These are phyloP conservation scores for Aspergillus felis DNA, from an alignment of 2,329 filamentous ascomycete species.

Conservation along the genomic window DNA sequence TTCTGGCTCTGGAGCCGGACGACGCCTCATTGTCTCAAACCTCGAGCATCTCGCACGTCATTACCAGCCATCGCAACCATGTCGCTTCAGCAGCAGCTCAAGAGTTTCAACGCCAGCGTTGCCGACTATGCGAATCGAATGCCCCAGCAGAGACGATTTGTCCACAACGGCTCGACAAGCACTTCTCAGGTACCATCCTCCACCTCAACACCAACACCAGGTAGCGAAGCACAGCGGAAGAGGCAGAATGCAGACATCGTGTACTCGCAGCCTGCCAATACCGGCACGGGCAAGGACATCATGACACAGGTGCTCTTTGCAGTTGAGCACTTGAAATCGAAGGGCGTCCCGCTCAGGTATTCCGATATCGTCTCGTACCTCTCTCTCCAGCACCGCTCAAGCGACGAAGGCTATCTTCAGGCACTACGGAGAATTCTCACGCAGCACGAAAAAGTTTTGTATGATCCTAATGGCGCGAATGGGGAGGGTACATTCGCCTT, in stretches of 20 bases:
- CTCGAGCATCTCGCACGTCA: neutral
- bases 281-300: slow-evolving; percentile 72
- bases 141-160: slow-evolving; percentile 49
- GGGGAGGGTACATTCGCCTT: slow-evolving; percentile 77
- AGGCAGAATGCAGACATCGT: slow-evolving; percentile 53
- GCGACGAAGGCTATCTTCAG: slow-evolving; percentile 56
- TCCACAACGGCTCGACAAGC: slow-evolving; percentile 56
- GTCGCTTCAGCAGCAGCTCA: slow-evolving; percentile 64
- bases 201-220: slow-evolving; percentile 28
- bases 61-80: slow-evolving; percentile 38
- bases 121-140: slow-evolving; percentile 63
- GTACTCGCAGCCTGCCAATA: slow-evolving; percentile 74
- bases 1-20: slow-evolving; percentile 11
- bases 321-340: slow-evolving; percentile 73
- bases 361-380: slow-evolving; percentile 76
- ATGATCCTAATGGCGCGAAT: slow-evolving; percentile 55
- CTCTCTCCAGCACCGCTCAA: slow-evolving; percentile 61
- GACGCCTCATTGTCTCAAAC: slow-evolving; percentile 6
- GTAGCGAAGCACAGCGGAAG: slow-evolving; percentile 52
- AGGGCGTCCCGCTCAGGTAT: slow-evolving; percentile 65
- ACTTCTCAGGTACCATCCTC: slow-evolving; percentile 48
- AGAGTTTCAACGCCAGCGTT: slow-evolving; percentile 59
- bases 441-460: slow-evolving; percentile 60
- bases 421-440: slow-evolving; percentile 66
- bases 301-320: slow-evolving; percentile 86